Evolutionary conservation across 2,329 filamentous ascomycete genomes (phyloP).

Genomic region (Ilyonectria sp.): DNA sequence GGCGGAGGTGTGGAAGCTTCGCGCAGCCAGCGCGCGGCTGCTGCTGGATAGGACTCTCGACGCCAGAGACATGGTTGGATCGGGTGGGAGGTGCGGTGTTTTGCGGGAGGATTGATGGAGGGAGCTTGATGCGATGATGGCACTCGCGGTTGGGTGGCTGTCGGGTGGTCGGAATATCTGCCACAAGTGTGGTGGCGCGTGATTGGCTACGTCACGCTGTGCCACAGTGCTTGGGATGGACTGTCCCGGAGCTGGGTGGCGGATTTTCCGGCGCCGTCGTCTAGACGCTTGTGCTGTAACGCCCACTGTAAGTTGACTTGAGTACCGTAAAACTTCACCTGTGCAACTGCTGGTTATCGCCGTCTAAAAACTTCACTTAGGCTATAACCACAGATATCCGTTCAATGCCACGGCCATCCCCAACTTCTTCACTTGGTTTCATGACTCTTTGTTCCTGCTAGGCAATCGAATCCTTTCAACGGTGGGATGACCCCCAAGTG

Average conservation of each 20-base stretch:
- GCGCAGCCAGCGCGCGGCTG: conserved; percentile 55
- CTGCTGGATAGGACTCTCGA: conserved; percentile 62
- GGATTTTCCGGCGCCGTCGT: conserved; percentile 39
- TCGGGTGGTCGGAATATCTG: conserved; percentile 49
- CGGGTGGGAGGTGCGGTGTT: conserved; percentile 35
- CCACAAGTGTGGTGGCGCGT: conserved; percentile 35
- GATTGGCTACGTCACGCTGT: conserved; percentile 47
- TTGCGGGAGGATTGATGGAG: conserved; percentile 25
- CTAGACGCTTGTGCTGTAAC: background rate
- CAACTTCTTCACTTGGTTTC: too few species aligned
- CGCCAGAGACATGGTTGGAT: conserved; percentile 57
- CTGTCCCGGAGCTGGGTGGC: conserved; percentile 32
- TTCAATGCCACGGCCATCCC: too few species aligned
- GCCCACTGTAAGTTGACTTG: too few species aligned
- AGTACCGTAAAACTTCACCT: too few species aligned
- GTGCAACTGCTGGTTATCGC: too few species aligned
- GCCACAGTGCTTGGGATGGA: conserved; percentile 8
- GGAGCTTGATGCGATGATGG: conserved; percentile 40
- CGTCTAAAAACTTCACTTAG: too few species aligned
- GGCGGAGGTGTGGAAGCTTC: conserved; percentile 67
- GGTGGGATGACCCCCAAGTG: too few species aligned
- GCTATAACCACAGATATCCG: too few species aligned
- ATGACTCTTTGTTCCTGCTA: too few species aligned
- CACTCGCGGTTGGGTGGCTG: conserved; percentile 40
- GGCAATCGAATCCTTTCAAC: too few species aligned